Evolutionary conservation across 192 early-diverging fungal genomes (phyloP), one percentile per base, ranked within the genome.

Genomic region (Kappamyces sp.): DNA sequence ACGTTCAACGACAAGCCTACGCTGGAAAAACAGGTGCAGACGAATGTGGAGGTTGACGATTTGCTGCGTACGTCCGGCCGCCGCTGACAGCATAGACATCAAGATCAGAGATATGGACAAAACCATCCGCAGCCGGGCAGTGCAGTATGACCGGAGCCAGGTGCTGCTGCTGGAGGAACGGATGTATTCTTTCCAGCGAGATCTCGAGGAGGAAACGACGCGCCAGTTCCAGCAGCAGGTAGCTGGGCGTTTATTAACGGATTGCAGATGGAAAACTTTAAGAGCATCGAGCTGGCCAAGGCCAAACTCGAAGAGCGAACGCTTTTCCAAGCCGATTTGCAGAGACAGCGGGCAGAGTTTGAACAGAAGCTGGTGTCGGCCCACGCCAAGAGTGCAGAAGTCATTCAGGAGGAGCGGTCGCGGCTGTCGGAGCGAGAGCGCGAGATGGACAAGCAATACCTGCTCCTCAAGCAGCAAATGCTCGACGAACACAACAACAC

Each of bases 301-400:
- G 69, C 77, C 69, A 47, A 69, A 23, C 12, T 77, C n/a, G 77
- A 79, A 40, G 74, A 77, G 54, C 51, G 65, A 39, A 40, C 57
- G 33, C 10, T 40, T n/a, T 69, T 69, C 51, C 38, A 62, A 35
- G 10, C 23, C 2, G 74, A 77, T 13, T 8, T 77, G 0, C 38
- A 66, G 51, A 35, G 51, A 9, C 8, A 60, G 1, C 39, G 50
- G 15, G 58, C 43, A 6, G 66, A 68, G 5, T 57, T 43, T 38
- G 70, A 72, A 49, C 47, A 37, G 9, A 53, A 66, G 39, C n/a
- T 66, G 6, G 36, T 65, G 7, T 70, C 69, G 31, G 33, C 58
- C 55, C 52, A 62, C 8, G 61, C 57, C 37, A 49, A 48, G 55
- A 40, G 40, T 23, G 13, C 51, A 8, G 37, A 47, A 3, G 33